Conservation (phyloP, 495 filamentous ascomycete genomes). For the Aspergillus biplanus region DNA sequence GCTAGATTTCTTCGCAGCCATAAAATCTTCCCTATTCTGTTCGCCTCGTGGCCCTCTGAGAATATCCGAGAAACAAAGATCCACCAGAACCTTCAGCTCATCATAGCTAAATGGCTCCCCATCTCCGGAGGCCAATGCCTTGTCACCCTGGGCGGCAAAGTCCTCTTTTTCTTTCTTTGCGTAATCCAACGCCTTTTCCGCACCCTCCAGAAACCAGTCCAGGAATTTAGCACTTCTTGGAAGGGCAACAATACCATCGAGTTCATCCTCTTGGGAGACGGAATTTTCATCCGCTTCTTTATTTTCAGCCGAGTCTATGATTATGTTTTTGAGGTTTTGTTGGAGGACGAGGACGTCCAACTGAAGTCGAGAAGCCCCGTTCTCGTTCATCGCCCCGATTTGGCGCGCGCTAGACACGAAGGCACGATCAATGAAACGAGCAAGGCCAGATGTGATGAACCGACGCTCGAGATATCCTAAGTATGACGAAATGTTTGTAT, state of each 20-base stretch:
- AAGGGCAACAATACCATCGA: slow-evolving; percentile 63
- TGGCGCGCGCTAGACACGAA: slow-evolving; percentile 66
- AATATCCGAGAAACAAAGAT: slow-evolving; percentile 85
- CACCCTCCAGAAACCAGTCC: slow-evolving; percentile 76
- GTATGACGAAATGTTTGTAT: slow-evolving; percentile 74
- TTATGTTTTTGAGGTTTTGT: slow-evolving; percentile 93
- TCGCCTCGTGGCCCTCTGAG: slow-evolving; percentile 57
- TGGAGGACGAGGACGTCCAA: slow-evolving; percentile 92
- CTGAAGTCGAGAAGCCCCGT: slow-evolving; percentile 79
- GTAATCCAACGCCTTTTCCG: slow-evolving; percentile 67
- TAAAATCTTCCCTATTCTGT: slow-evolving; percentile 71
- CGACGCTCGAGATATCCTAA: slow-evolving; percentile 61
- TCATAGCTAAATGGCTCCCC: slow-evolving; percentile 71
- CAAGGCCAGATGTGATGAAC: slow-evolving; percentile 76
- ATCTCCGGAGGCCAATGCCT: slow-evolving; percentile 43
- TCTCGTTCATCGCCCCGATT: slow-evolving; percentile 71
- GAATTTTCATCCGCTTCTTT: slow-evolving; percentile 12
- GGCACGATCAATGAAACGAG: slow-evolving; percentile 68
- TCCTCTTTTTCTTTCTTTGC: slow-evolving; percentile 60
- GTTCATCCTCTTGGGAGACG: slow-evolving; percentile 14
- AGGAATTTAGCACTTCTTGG: slow-evolving; percentile 74
- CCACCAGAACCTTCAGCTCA: slow-evolving; percentile 80
- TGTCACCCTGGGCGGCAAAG: slow-evolving; percentile 39
- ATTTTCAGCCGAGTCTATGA: slow-evolving; percentile 35
- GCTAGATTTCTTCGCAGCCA: slow-evolving; percentile 72